Percentiles rank a stretch among this genome's conserved stretches.
Evolutionary conservation across 345 rosid species (phyloP).

Genomic region (Citrus glauca): DNA sequence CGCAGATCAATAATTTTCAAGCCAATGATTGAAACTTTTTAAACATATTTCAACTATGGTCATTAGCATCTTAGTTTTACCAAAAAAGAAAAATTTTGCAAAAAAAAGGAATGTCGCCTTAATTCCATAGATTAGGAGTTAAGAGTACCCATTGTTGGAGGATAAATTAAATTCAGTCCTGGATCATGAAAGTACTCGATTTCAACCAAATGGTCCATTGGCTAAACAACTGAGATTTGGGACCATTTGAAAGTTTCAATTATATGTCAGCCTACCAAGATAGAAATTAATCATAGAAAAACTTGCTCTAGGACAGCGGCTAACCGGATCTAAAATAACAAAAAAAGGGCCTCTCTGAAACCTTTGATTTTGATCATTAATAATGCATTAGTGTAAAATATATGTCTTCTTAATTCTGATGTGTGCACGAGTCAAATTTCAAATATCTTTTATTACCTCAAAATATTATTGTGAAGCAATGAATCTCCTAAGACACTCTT

Average conservation of each 20-base stretch:
- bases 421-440: no score
- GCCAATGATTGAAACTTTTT: no score
- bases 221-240: conserved; percentile 14
- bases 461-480: not conserved
- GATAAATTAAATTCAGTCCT: not conserved
- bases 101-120: not conserved
- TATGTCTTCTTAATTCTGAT: no score
- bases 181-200: not conserved
- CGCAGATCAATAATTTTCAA: no score
- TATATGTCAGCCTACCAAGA: not conserved
- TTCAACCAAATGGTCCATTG: conserved; percentile 10
- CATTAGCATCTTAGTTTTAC: no score
- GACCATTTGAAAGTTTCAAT: conserved; percentile 2
- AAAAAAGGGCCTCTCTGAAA: not conserved
- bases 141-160: not conserved
- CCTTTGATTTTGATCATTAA: not conserved
- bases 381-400: not conserved
- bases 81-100: no score
- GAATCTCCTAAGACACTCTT: not conserved
- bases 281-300: not conserved
- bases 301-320: not conserved
- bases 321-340: not conserved
- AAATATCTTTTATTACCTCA: no score
- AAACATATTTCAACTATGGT: no score
- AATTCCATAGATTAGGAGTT: not conserved